A percentile compares a stretch with the other conserved stretches of the same genome.
These are phyloP conservation scores for Echinosophora koreensis DNA, from an alignment of 306 rosid genomes.

Conservation along the genomic window DNA sequence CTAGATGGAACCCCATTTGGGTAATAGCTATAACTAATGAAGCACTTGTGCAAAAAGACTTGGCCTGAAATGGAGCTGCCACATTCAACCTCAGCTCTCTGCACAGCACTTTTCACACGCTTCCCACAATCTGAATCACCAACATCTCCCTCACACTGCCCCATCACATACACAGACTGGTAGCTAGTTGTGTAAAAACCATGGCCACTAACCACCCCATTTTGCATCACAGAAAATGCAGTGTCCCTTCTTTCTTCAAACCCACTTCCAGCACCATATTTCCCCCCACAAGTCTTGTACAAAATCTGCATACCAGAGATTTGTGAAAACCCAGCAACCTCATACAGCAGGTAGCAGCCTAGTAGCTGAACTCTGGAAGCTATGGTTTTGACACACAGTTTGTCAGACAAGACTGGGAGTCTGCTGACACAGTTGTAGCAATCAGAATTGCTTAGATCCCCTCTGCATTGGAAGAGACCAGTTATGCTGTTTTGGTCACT, in stretches of 20 bases:
- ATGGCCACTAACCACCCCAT: conserved; percentile 81
- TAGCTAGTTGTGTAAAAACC: conserved; percentile 87
- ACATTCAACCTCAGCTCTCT: conserved; percentile 89
- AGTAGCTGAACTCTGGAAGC: conserved; percentile 72
- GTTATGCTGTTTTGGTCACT: conserved; percentile 50
- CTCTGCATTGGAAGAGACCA: conserved; percentile 92
- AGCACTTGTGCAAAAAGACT: conserved; percentile 86
- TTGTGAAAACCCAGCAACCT: conserved; percentile 79
- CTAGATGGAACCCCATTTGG: conserved; percentile 87
- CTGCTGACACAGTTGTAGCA: conserved; percentile 82
- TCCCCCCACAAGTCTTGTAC: conserved; percentile 76
- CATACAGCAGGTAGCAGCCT: conserved; percentile 78
- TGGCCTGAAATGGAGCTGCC: conserved; percentile 88
- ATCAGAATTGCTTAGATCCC: conserved; percentile 78
- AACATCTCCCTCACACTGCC: conserved; percentile 90
- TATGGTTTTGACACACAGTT: conserved; percentile 64
- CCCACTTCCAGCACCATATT: conserved; percentile 76
- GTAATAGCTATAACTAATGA: conserved; percentile 78
- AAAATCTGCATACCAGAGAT: conserved; percentile 83
- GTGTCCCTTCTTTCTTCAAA: conserved; percentile 85
- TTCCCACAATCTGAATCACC: conserved; percentile 92
- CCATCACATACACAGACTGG: conserved; percentile 75
- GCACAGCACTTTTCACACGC: conserved; percentile 80
- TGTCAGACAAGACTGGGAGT: conserved; percentile 57
- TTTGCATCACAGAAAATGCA: conserved; percentile 75